These are phyloP conservation scores for Metschnikowia similis DNA, from an alignment of 805 yeast genomes.

Conservation along the genomic window DNA sequence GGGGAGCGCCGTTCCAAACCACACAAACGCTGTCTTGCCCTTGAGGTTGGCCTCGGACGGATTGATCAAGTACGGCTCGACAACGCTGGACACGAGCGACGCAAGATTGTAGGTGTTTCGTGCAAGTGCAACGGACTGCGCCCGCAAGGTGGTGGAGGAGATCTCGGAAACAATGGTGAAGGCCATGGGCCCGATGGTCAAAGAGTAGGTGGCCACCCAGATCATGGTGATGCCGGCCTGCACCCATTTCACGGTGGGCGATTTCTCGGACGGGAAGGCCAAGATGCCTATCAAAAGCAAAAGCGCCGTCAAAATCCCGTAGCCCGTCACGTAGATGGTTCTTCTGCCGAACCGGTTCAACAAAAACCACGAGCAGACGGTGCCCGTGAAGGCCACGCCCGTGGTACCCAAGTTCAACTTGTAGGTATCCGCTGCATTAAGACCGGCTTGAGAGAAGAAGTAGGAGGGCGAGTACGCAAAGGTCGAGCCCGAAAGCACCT, in stretches of 20 bases:
- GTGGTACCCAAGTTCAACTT: slow-evolving; percentile 12
- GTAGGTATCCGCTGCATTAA: slow-evolving; percentile 6
- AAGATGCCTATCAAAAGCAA: slow-evolving; percentile 9
- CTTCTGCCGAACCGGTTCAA: slow-evolving; percentile 7
- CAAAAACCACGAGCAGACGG: slow-evolving; percentile 9
- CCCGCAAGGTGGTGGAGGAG: slow-evolving; percentile 10
- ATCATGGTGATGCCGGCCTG: slow-evolving; percentile 20
- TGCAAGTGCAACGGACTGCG: slow-evolving; percentile 11
- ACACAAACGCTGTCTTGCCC: slow-evolving; percentile 11
- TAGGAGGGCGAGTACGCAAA: slow-evolving; percentile 11
- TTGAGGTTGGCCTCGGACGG: slow-evolving; percentile 12
- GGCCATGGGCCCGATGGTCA: slow-evolving; percentile 11
- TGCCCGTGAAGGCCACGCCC: slow-evolving; percentile 10
- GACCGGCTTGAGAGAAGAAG: slow-evolving; percentile 13
- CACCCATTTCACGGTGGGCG: slow-evolving; percentile 19
- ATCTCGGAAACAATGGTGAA: slow-evolving; percentile 11
- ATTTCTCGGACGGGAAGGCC: slow-evolving; percentile 16
- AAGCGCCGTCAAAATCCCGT: background rate
- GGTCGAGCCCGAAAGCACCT: slow-evolving; percentile 10
- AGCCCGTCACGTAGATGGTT: slow-evolving; percentile 7
- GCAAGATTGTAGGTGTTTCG: slow-evolving; percentile 10
- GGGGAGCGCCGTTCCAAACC: slow-evolving; percentile 16
- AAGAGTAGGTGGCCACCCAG: slow-evolving; percentile 10
- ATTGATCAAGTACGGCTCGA: slow-evolving; percentile 10
- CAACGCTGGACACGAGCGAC: slow-evolving; percentile 9